Percentiles rank a stretch among this genome's conserved stretches.
These are phyloP conservation scores for Tuber melanosporum DNA, from an alignment of 495 filamentous ascomycete genomes.

Conservation along the genomic window DNA sequence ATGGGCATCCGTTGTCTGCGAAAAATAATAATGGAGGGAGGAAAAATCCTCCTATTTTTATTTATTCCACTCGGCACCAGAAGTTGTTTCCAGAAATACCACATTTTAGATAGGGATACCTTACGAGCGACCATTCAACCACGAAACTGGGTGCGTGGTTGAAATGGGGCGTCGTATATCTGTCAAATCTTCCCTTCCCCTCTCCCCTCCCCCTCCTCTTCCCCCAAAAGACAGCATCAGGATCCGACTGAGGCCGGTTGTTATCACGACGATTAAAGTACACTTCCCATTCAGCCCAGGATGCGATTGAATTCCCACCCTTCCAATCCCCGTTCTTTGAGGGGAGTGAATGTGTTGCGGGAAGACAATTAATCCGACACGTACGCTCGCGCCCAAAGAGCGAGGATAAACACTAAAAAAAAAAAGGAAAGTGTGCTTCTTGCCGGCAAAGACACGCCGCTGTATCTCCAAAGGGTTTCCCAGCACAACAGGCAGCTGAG, in stretches of 20 bases:
- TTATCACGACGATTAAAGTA: background rate
- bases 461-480: background rate
- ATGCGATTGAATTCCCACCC: background rate
- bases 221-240: background rate
- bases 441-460: background rate
- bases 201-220: background rate
- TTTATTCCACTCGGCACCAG: background rate
- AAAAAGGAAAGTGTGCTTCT: background rate
- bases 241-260: background rate
- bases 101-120: background rate
- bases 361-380: background rate
- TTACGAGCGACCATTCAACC: background rate
- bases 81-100: background rate
- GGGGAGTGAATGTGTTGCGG: background rate
- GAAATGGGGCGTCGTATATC: background rate
- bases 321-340: constrained; percentile 1
- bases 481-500: background rate
- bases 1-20: background rate
- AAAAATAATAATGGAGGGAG: too few relatives aligned
- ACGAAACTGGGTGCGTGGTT: background rate
- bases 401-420: background rate
- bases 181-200: background rate
- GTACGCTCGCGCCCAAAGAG: background rate
- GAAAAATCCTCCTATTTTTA: background rate
- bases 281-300: background rate